Evolutionary conservation across 1,139 yeast genomes (phyloP), one percentile per base, ranked within the genome.

Genomic region (Taiozyma sp.): DNA sequence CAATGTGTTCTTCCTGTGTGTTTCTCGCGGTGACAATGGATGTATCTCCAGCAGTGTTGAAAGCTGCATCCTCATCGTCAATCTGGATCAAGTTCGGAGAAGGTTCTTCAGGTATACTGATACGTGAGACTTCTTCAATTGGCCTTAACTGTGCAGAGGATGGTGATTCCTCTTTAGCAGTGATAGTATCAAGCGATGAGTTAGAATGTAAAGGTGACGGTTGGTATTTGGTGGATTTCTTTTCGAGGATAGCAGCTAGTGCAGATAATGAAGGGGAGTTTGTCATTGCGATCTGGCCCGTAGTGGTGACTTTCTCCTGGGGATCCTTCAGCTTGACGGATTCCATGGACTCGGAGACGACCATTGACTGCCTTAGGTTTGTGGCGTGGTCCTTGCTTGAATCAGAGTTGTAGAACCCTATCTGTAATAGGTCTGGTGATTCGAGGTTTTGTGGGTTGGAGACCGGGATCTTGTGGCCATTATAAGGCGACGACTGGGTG

Each of bases 311-410:
- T 39, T 43, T 47, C 41, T 51, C 51, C 45, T 55, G 41, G 8
- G 45, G 27, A 12, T 50, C 49, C 43, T 44, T 42, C 29, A 52
- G 40, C 36, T 50, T 47, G 9, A 56, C 48, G 69, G 76, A 57
- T 65, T 69, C 48, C 79, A 78, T 47, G 66, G 74, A 59, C 10
- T 61, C 65, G 2, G 80, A 77, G 42, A 77, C 65, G n/a, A 77
- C 70, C 30, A 80, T 67, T 6, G 85, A 76, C 54, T 70, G 74
- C 54, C 80, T 71, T 45, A 81, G 67, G 50, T 71, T 76, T 42
- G 70, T 65, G 10, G 78, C 77, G 61, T 81, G 85, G 47, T 71
- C 74, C 12, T 59, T 56, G 64, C 14, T 54, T 13, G 61, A 59
- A 30, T 61, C 62, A 28, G 72, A 65, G 46, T 70, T 65, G 44